A percentile compares a stretch with the other conserved stretches of the same genome.
These are phyloP conservation scores for Vaccinium corymbosum DNA, from an alignment of 148 eudicot species.

Conservation along the genomic window DNA sequence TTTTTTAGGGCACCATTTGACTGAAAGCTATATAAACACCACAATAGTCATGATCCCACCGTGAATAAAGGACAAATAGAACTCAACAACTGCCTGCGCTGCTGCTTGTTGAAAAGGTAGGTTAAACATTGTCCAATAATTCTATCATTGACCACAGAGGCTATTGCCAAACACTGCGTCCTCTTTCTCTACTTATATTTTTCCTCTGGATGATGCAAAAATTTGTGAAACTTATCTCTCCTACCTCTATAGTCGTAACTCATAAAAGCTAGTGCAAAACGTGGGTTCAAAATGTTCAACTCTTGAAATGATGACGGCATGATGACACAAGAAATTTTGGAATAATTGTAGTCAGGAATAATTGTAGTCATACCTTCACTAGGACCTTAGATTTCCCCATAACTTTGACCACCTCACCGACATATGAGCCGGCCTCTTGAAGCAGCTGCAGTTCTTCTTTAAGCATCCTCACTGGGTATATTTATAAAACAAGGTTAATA, in stretches of 20 bases:
- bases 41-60: neutral
- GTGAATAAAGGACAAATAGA: neutral
- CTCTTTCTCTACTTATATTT: neutral
- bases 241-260: neutral
- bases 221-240: neutral
- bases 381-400: conserved; percentile 53
- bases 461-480: conserved; percentile 42
- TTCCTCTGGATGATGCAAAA: neutral
- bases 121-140: neutral
- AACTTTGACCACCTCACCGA: conserved; percentile 58
- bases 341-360: neutral
- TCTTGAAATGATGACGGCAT: no score
- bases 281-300: neutral
- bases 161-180: neutral
- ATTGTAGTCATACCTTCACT: conserved; percentile 35
- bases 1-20: neutral
- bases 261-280: neutral
- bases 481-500: neutral
- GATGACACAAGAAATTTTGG: neutral
- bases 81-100: neutral
- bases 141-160: neutral
- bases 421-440: conserved; percentile 56
- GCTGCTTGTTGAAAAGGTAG: neutral
- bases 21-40: neutral
- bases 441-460: conserved; percentile 55